Evolutionary conservation across 2,329 filamentous ascomycete species (phyloP).

Genomic region (Lecanicillium sp.): DNA sequence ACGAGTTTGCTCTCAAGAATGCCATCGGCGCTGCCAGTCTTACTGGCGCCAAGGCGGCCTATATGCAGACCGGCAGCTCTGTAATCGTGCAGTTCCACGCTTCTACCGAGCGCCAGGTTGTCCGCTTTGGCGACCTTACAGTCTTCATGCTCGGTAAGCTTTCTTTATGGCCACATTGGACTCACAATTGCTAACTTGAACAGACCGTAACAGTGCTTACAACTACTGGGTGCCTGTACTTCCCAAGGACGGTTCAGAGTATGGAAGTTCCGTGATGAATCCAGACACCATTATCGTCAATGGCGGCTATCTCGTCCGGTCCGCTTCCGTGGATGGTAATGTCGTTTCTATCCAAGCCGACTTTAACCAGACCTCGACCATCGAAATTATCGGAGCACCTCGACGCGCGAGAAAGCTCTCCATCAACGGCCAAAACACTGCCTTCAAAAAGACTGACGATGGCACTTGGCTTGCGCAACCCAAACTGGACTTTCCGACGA

Average conservation of each 20-base stretch:
- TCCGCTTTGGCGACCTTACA: constrained; percentile 34
- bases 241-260: constrained; percentile 25
- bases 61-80: constrained; percentile 15
- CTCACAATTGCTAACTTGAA: no score
- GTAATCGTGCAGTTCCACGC: constrained; percentile 29
- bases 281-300: constrained; percentile 50
- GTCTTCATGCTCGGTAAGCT: constrained; percentile 33
- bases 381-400: constrained; percentile 64
- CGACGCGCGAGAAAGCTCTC: constrained; percentile 38
- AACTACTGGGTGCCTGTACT: constrained; percentile 62
- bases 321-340: constrained; percentile 48
- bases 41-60: constrained; percentile 25
- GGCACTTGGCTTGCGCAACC: constrained; percentile 46
- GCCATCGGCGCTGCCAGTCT: constrained; percentile 15
- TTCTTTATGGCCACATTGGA: neutral
- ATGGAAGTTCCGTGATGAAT: constrained; percentile 30
- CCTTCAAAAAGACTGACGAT: constrained; percentile 31
- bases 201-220: constrained; percentile 61
- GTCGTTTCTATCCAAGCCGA: constrained; percentile 62
- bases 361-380: constrained; percentile 59
- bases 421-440: constrained; percentile 34
- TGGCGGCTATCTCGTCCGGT: constrained; percentile 59
- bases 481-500: constrained; percentile 43
- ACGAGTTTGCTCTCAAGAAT: constrained; percentile 51
- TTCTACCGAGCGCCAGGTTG: constrained; percentile 22